Evolutionary conservation across 169 alveolate genomes (phyloP).

Genomic region (Babesia bigemina): DNA sequence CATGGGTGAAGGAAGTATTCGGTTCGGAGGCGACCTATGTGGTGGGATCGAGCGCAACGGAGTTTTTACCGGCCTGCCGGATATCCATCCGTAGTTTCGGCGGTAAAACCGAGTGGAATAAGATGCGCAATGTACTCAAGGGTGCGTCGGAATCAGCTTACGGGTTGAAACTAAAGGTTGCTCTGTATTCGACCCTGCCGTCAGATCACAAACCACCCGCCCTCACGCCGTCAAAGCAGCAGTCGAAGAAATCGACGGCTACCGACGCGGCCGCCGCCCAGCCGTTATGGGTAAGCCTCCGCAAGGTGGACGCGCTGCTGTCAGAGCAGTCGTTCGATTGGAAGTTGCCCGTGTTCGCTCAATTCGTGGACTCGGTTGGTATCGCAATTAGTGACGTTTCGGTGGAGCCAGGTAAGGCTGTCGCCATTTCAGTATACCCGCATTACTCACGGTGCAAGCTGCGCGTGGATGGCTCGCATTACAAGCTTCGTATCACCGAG

Average conservation of each 20-base stretch:
- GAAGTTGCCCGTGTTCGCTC: conserved; percentile 27
- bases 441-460: conserved; percentile 26
- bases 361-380: conserved; percentile 31
- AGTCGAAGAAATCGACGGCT: neutral
- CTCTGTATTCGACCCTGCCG: conserved; percentile 9
- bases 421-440: conserved; percentile 35
- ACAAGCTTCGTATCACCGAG: conserved; percentile 13
- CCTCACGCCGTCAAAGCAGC: neutral
- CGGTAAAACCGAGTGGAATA: conserved; percentile 6
- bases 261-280: neutral
- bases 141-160: neutral
- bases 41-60: neutral
- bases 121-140: conserved; percentile 1
- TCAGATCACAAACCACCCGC: conserved; percentile 7
- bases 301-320: conserved; percentile 3
- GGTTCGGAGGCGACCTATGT: conserved; percentile 6
- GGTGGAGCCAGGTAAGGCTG: conserved; percentile 15
- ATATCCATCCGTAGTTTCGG: conserved; percentile 2
- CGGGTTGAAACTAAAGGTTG: conserved; percentile 15
- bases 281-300: conserved; percentile 11
- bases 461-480: conserved; percentile 8
- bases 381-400: neutral
- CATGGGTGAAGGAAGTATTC: conserved; percentile 25
- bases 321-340: conserved; percentile 30
- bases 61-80: conserved; percentile 17